Evolutionary conservation across 2,329 filamentous ascomycete species (phyloP).

Genomic region (Monosporascus sp.): DNA sequence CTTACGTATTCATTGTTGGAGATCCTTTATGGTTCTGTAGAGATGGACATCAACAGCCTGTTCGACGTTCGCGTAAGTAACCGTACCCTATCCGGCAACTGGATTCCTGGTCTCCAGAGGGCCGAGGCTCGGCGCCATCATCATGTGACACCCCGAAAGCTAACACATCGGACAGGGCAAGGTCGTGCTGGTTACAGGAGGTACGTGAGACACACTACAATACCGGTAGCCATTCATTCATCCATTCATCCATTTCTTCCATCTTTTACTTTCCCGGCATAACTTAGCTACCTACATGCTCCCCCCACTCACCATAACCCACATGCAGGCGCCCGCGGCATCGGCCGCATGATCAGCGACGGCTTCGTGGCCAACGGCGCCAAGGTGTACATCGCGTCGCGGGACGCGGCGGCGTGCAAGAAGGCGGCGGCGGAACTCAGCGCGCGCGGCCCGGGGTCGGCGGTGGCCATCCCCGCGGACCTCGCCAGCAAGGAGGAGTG

Average conservation of each 20-base stretch:
- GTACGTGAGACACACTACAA: slow-evolving; percentile 12
- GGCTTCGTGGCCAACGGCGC: slow-evolving; percentile 61
- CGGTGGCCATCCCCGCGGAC: slow-evolving; percentile 56
- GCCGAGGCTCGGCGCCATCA: background rate
- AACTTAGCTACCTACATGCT: no score
- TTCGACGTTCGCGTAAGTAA: slow-evolving; percentile 54
- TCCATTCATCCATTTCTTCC: background rate
- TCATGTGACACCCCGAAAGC: slow-evolving; percentile 3
- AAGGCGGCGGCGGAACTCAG: slow-evolving; percentile 52
- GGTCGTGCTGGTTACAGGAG: slow-evolving; percentile 54
- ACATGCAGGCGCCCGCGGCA: slow-evolving; percentile 48
- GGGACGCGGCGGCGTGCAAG: slow-evolving; percentile 54
- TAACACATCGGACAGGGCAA: slow-evolving; percentile 38
- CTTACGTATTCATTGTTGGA: no score
- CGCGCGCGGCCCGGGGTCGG: slow-evolving; percentile 44
- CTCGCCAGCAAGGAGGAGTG: slow-evolving; percentile 56
- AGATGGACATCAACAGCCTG: slow-evolving; percentile 50
- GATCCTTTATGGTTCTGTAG: slow-evolving; percentile 1
- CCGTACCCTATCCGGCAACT: background rate
- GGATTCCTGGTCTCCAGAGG: background rate
- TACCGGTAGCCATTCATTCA: background rate
- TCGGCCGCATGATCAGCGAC: slow-evolving; percentile 63
- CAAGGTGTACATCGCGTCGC: slow-evolving; percentile 61
- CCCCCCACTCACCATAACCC: background rate
- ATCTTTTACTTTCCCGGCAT: background rate